Conservation (phyloP, 1,284 basidiomycete genomes). For the Marasmius fiardii region DNA sequence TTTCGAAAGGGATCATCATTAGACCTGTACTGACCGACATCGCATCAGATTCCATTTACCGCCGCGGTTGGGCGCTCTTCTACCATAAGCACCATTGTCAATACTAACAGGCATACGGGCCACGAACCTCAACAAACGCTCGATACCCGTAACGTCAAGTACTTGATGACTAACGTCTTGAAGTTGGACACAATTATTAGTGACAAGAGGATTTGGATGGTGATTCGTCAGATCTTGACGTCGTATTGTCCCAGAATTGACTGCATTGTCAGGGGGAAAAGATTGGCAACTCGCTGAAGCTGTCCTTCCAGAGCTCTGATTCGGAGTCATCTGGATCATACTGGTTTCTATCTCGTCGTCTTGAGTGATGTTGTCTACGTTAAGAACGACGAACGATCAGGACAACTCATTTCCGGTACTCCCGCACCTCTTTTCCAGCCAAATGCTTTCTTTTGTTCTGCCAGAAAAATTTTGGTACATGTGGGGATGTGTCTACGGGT, state of each 20-base stretch:
- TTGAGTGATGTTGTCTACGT: conserved; percentile 2
- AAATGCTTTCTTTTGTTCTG: no score
- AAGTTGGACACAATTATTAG: conserved; percentile 49
- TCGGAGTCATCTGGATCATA: conserved; percentile 11
- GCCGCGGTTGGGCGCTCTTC: conserved; percentile 33
- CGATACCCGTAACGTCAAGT: conserved; percentile 12
- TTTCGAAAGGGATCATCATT: no score
- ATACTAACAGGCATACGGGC: conserved; percentile 42
- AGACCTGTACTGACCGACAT: background rate
- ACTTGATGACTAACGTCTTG: conserved; percentile 34
- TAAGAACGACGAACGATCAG: no score
- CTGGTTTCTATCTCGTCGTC: conserved; percentile 34
- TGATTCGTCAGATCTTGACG: conserved; percentile 25
- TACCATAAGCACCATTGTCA: conserved; percentile 44
- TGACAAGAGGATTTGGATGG: conserved; percentile 57
- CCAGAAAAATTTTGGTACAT: no score
- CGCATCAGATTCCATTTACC: conserved; percentile 27
- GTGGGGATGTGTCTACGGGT: no score
- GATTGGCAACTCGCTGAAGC: background rate
- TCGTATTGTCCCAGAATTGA: background rate
- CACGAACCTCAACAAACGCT: conserved; percentile 42
- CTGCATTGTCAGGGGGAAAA: conserved; percentile 1
- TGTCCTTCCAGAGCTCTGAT: conserved; percentile 12
- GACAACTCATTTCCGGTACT: no score
- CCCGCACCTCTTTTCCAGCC: no score